Base-by-base conservation (phyloP, 176 grass and related monocot species). In the Bolboschoenus planiculmis region DNA sequence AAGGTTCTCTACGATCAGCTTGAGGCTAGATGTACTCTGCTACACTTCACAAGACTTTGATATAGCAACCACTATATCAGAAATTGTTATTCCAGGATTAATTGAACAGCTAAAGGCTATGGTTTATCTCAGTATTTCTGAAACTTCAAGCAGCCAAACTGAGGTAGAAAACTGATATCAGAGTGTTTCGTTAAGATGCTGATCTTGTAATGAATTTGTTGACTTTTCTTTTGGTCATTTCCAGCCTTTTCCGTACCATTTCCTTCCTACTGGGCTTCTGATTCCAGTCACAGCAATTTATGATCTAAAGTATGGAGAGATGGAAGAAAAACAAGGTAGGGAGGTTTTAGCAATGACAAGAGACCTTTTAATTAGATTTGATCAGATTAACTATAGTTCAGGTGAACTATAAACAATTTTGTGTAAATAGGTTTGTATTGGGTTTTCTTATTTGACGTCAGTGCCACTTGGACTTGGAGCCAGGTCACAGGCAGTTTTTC, bases 271-370 rank as follows among this genome's bases (percentile, higher is more conserved):
- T 51, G 90, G 89, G 44, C 67, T 94, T 82, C 70, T 90, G 65
- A 85, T 95, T 91, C 95, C 92, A 56, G 14, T 98, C 78, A 98
- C 92, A 63, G 70, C 90, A 81, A 87, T 95, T 81, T 98, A 98
- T 23, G 92, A 98, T 86, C 85, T 91, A 67, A 91, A 89, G 87
- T 98, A 98, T 35, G 95, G 92, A 47, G 95, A 98, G 84, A 91
- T 88, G 20, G 95, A 98, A 86, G 89, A 95, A 87, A 98, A 93
- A 64, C 95, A 94, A 94, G 88, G 95, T 97, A 91, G 82, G 82
- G 79, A 18, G 24, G 56, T 18, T 57, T 61, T 80, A 60, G 44
- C 6, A 5, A 72, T 26, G 39, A 11, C 66, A 71, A 40, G 7
- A 71, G 66, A 56, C 24, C 48, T 20, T 79, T 56, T 36, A 33